These are phyloP conservation scores for Penicillium hesseltinei DNA, from an alignment of 2,329 filamentous ascomycete species.

Conservation along the genomic window DNA sequence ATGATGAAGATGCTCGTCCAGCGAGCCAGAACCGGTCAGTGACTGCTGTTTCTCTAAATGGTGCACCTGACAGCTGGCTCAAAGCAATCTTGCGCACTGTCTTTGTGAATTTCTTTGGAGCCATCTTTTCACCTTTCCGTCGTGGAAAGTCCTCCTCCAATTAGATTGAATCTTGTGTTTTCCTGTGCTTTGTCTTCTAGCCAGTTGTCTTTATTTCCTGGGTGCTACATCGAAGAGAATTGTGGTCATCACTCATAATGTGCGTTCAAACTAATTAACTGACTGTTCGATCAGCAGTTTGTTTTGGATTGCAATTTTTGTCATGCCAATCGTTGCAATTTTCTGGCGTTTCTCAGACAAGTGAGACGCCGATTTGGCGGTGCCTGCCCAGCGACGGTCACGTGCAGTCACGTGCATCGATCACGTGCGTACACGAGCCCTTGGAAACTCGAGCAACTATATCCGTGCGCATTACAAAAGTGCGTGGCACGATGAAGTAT, in stretches of 20 bases:
- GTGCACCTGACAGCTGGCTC: constrained; percentile 41
- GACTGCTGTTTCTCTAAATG: constrained; percentile 39
- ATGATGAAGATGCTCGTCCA: constrained; percentile 32
- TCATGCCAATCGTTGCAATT: constrained; percentile 25
- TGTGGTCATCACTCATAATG: not conserved
- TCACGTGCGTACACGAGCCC: not conserved
- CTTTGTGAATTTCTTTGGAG: constrained; percentile 42
- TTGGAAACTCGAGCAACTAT: not conserved
- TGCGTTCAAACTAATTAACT: not conserved
- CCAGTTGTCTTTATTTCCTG: constrained; percentile 13
- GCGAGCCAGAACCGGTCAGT: constrained; percentile 40
- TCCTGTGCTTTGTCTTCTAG: not conserved
- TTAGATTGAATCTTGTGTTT: not conserved
- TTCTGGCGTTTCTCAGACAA: constrained; percentile 17
- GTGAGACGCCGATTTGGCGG: no score
- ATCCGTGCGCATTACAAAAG: not conserved
- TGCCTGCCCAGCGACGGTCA: not conserved
- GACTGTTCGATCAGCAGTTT: constrained; percentile 26
- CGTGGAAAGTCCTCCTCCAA: constrained; percentile 30
- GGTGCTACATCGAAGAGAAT: constrained; percentile 7
- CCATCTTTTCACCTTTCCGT: constrained; percentile 41
- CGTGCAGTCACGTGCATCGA: no score
- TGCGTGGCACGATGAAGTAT: not conserved
- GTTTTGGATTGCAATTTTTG: constrained; percentile 33
- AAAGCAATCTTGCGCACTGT: constrained; percentile 42